phyloP scores from a whole-genome alignment of 768 basidiomycete genomes.

The Macrolepiota dolichaula region DNA sequence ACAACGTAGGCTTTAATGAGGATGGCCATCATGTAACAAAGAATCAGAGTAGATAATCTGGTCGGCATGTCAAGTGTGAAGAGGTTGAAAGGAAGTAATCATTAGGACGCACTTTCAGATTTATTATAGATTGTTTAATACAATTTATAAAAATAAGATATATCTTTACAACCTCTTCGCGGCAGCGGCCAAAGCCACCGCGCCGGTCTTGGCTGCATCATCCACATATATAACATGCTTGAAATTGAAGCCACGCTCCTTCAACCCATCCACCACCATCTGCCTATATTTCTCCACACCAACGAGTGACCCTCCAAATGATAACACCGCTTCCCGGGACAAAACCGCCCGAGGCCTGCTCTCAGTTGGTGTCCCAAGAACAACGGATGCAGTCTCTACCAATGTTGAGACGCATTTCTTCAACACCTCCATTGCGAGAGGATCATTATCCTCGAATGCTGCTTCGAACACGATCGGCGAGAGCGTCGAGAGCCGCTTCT shows the following conservation, averaged over 20 bases:
- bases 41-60: too few species aligned
- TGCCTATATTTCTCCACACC: slow-evolving; percentile 59
- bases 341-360: slow-evolving; percentile 35
- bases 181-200: slow-evolving; percentile 46
- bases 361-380: slow-evolving; percentile 39
- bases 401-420: slow-evolving; percentile 48
- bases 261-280: slow-evolving; percentile 53
- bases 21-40: too few species aligned
- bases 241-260: slow-evolving; percentile 58
- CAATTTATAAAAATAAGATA: neutral
- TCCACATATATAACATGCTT: slow-evolving; percentile 62
- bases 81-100: neutral
- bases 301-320: slow-evolving; percentile 77
- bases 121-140: neutral
- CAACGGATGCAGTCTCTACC: slow-evolving; percentile 53
- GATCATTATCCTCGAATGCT: slow-evolving; percentile 67
- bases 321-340: slow-evolving; percentile 58
- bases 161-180: neutral
- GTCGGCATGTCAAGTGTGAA: too few species aligned
- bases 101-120: neutral
- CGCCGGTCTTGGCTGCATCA: slow-evolving; percentile 68
- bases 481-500: slow-evolving; percentile 73
- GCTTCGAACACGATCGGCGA: slow-evolving; percentile 75
- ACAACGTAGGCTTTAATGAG: too few species aligned
- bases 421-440: slow-evolving; percentile 61